Percentiles rank a stretch among this genome's conserved stretches.
Conservation (phyloP, 352 stramenopile genomes). For the Pythium diclinum region DNA sequence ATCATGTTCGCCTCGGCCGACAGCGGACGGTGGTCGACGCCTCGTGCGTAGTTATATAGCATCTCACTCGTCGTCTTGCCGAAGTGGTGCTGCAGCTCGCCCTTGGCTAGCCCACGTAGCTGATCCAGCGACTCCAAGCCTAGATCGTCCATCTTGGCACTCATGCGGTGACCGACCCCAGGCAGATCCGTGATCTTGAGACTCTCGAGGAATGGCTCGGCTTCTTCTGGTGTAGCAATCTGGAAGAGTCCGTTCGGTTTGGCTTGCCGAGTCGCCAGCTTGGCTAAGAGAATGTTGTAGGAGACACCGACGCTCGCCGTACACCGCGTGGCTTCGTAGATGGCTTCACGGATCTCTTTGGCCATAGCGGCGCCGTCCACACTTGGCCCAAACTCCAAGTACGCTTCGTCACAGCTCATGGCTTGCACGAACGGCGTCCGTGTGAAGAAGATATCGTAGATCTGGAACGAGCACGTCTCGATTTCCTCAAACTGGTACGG, state of each 20-base stretch:
- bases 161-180: slow-evolving; percentile 69
- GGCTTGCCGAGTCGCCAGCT: slow-evolving; percentile 90
- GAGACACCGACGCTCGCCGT: slow-evolving; percentile 92
- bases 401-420: slow-evolving; percentile 96
- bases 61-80: slow-evolving; percentile 69
- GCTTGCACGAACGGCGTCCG: slow-evolving; percentile 88
- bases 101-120: slow-evolving; percentile 49
- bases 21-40: slow-evolving; percentile 65
- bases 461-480: slow-evolving; percentile 88
- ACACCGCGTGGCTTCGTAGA: slow-evolving; percentile 82
- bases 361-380: slow-evolving; percentile 71
- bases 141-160: slow-evolving; percentile 64
- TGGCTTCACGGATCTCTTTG: slow-evolving; percentile 57
- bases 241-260: slow-evolving; percentile 90
- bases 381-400: slow-evolving; percentile 81
- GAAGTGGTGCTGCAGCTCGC: slow-evolving; percentile 52
- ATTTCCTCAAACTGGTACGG: slow-evolving; percentile 93
- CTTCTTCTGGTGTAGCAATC: slow-evolving; percentile 41
- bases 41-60: slow-evolving; percentile 73
- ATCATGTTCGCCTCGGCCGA: slow-evolving; percentile 69
- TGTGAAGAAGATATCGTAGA: slow-evolving; percentile 91
- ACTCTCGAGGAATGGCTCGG: slow-evolving; percentile 61
- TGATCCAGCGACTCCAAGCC: slow-evolving; percentile 62
- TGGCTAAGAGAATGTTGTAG: slow-evolving; percentile 93
- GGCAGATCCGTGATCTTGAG: slow-evolving; percentile 76